Base-by-base conservation (phyloP, 176 grass and related monocot species). In the Oryza nivara region DNA sequence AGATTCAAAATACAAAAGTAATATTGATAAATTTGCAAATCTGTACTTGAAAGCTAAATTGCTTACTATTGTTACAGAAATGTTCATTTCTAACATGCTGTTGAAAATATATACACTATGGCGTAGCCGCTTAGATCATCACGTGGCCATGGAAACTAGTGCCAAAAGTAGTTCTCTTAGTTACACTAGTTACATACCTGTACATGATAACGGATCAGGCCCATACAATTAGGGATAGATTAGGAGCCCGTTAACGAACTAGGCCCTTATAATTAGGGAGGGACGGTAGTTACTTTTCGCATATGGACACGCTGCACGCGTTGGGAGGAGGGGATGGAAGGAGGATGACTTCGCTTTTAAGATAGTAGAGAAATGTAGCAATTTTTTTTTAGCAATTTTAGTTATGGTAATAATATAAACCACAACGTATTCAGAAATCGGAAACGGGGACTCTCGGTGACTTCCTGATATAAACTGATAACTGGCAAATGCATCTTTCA, bases 401-500 rank as follows among this genome's bases (percentile, higher is more conserved):
- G 10, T 68, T 54, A 19, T 23, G 22, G 15, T 51, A 38, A 48
- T 34, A 61, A n/a, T 38, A 12, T 13, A 77, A 14, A 46, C 61
- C 8, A 20, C 44, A 85, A 40, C 11, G 3, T 20, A 38, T 72
- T 63, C 2, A 68, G 16, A 80, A 45, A 58, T 65, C 23, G 25
- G 14, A 70, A 64, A 71, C 73, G 20, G 19, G 26, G 15, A 41
- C n/a, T 73, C 16, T 80, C 66, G 14, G 12, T 75, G 49, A 58
- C 8, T 65, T 58, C 4, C 2, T 81, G 1, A 25, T 68, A 25
- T 68, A 68, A 68, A 73, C 12, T 74, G 20, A 86, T 65, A 13
- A 54, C 38, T 60, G n/a, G 54, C 16, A 32, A 70, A 75, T 72
- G 65, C 7, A 86, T 76, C 44, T 77, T 84, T 84, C 32, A 74